Evolutionary conservation across 139 green algal genomes (phyloP).

Genomic region (Chlorella sp.): DNA sequence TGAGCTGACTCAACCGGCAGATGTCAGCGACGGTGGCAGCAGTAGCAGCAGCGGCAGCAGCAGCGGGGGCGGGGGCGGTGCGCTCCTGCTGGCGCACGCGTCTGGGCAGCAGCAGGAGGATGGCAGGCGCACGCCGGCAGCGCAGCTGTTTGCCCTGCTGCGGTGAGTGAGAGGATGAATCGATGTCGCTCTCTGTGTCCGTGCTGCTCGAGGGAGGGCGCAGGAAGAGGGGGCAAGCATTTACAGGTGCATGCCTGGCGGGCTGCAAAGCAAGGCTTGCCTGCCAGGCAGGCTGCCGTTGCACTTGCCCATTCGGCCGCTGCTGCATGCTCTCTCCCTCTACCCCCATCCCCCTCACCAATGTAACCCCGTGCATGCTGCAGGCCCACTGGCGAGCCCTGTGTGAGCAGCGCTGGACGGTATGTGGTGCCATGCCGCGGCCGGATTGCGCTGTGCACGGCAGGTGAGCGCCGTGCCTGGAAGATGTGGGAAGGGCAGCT

Average conservation of each 20-base stretch:
- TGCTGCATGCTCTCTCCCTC: neutral
- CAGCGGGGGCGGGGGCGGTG: neutral
- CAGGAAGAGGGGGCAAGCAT: neutral
- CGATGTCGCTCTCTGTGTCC: too few relatives aligned
- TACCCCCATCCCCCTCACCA: too few relatives aligned
- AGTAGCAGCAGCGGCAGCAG: neutral
- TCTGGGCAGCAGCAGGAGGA: neutral
- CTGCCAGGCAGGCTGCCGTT: neutral
- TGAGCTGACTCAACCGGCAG: neutral
- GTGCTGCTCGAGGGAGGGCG: neutral
- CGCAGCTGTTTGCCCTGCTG: neutral
- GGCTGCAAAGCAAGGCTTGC: too few relatives aligned
- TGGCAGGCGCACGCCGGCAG: neutral
- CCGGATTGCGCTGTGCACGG: neutral
- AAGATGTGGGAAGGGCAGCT: neutral
- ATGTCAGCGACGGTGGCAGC: neutral
- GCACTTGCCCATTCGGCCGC: neutral
- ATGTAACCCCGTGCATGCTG: neutral
- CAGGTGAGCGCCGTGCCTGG: neutral
- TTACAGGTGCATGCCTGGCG: neutral
- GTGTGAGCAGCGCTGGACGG: neutral
- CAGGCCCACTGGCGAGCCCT: constrained; percentile 22
- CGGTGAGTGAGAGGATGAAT: neutral
- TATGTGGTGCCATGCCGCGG: constrained; percentile 17
- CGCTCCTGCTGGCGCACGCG: neutral